phyloP scores from a whole-genome alignment of 495 filamentous ascomycete species.

The Terfezia claveryi region DNA sequence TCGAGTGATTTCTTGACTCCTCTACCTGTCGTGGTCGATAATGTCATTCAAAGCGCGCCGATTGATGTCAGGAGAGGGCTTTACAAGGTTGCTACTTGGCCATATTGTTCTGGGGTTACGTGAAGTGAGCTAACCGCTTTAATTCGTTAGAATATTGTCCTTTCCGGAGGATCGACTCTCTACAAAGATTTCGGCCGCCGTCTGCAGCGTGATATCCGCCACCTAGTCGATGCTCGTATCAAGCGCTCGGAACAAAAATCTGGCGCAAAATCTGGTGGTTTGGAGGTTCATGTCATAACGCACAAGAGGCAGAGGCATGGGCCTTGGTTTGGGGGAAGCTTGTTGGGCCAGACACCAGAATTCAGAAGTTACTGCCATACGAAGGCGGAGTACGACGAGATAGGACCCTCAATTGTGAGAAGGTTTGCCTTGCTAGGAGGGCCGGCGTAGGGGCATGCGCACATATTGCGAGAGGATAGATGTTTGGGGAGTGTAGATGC shows the following conservation, averaged over 20 bases:
- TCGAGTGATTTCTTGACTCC: slow-evolving; percentile 95
- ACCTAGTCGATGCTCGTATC: slow-evolving; percentile 79
- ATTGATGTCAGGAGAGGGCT: slow-evolving; percentile 92
- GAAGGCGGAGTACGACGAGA: slow-evolving; percentile 87
- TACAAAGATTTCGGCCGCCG: slow-evolving; percentile 95
- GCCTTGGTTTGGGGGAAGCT: slow-evolving; percentile 91
- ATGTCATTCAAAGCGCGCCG: slow-evolving; percentile 87
- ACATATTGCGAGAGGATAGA: too few species aligned
- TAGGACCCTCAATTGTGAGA: slow-evolving; percentile 83
- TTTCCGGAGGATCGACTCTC: slow-evolving; percentile 86
- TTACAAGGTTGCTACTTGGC: slow-evolving; percentile 38
- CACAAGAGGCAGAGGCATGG: slow-evolving; percentile 93
- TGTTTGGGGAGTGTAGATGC: too few species aligned
- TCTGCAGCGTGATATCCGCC: slow-evolving; percentile 87
- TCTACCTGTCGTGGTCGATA: slow-evolving; percentile 78
- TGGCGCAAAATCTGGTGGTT: slow-evolving; percentile 56
- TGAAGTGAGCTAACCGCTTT: too few species aligned
- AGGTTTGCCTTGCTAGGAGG: slow-evolving; percentile 88
- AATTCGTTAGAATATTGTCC: slow-evolving; percentile 55
- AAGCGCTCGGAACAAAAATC: slow-evolving; percentile 76
- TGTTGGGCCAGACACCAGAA: slow-evolving; percentile 95
- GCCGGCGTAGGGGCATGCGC: slow-evolving; percentile 27
- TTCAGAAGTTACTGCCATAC: slow-evolving; percentile 98
- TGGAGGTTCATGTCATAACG: slow-evolving; percentile 89
- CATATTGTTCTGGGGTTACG: too few species aligned